These are phyloP conservation scores for Myrica gale DNA, from an alignment of 306 rosid species.

Conservation along the genomic window DNA sequence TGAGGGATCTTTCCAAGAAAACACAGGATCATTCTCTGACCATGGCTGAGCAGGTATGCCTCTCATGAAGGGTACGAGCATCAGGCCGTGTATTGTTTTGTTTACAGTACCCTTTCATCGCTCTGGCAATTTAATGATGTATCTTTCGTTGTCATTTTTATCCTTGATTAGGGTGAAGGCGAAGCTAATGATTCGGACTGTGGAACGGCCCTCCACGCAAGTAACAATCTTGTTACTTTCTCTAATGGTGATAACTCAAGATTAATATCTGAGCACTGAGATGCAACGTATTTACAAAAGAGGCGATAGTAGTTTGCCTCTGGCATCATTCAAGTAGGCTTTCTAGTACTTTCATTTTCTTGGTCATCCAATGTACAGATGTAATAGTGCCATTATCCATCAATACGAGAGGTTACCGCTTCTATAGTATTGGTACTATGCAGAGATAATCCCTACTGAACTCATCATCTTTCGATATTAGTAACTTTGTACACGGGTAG, in stretches of 20 bases:
- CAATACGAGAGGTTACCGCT: conserved; percentile 42
- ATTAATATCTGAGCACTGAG: conserved; percentile 55
- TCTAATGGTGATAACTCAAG: conserved; percentile 55
- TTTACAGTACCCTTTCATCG: background rate
- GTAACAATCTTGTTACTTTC: conserved; percentile 42
- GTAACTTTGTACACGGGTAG: conserved; percentile 9
- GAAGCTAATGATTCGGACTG: conserved; percentile 58
- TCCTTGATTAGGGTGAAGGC: conserved; percentile 47
- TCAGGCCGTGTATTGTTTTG: conserved; percentile 1
- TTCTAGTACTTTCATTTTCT: conserved; percentile 39
- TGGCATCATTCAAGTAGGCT: conserved; percentile 43
- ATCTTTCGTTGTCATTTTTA: background rate
- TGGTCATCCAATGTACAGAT: conserved; percentile 60
- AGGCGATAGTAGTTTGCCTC: conserved; percentile 37
- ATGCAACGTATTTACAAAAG: conserved; percentile 23
- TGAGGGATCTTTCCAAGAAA: conserved; percentile 84
- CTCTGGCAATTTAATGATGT: background rate
- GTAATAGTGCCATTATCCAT: conserved; percentile 40
- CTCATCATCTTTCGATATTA: conserved; percentile 18
- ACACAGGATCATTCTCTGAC: conserved; percentile 52
- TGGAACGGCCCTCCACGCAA: conserved; percentile 41
- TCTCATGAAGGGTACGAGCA: background rate
- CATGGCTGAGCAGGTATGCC: conserved; percentile 53
- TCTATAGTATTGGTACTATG: conserved; percentile 28
- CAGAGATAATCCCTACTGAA: conserved; percentile 16